Evolutionary conservation across 768 basidiomycete species (phyloP), one percentile per base, ranked within the genome.

Genomic region (Lanmaoa rubissima): DNA sequence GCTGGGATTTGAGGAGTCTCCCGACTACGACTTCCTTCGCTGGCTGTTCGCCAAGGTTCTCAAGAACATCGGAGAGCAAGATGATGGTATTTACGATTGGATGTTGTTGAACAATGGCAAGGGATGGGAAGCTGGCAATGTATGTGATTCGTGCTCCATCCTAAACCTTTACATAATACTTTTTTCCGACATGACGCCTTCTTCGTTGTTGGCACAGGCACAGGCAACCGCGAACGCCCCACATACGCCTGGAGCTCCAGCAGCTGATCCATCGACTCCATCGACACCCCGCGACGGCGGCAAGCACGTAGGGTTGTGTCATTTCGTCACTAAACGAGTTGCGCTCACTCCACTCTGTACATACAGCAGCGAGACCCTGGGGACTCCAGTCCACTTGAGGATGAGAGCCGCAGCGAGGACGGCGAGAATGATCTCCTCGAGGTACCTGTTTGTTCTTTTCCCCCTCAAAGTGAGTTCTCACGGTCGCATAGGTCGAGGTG

Each of bases 1-100:
- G 74, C 82, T 99, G 57, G 96, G 94, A 28, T 99, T 98, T 67
- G 97, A 98, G 70, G 96, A 99, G 74, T 84, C 85, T 26, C 96
- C 96, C 2, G 96, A 99, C 73, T 99, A 99, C 62, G 96, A 99
- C 67, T 99, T 99, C 73, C 81, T 99, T 53, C 84, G 95, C 43
- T 97, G 97, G 61, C 79, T 99, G 28, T 98, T 99, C 72, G 78
- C 85, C 38, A 98, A 97, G 73, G 87, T 98, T 17, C 74, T 98
- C 53, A 94, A 92, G 78, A 91, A 87, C 19, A 70, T 85, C 3
- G 90, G 90, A 52, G 96, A 98, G 69, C 78, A 83, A 40, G 96
- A 98, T 61, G 96, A 98, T 71, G 88, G 90, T 17, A 75, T 94
- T 12, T 98, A 90, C 65, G 96, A 98, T 66, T 98, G 96, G 96